These are phyloP conservation scores for Buxus sempervirens DNA, from an alignment of 164 flowering plant species.

Conservation along the genomic window DNA sequence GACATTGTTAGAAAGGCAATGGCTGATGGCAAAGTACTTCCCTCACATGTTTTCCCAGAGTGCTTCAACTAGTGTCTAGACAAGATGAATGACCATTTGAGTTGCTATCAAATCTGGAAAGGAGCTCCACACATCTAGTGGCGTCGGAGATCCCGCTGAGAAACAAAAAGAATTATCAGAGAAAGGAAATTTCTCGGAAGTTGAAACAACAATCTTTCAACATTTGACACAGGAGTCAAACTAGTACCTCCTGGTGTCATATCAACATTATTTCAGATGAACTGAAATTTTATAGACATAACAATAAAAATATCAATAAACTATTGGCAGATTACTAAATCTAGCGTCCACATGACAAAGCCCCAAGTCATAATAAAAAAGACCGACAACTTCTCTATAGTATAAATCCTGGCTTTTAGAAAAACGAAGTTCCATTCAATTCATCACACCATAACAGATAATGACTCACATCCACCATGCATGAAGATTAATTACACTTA, in stretches of 20 bases:
- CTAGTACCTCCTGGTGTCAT: neutral
- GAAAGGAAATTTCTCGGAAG: neutral
- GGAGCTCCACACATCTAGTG: slow-evolving; percentile 7
- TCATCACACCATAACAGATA: too few relatives aligned
- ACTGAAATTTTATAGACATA: neutral
- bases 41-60: neutral
- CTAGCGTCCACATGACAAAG: too few relatives aligned
- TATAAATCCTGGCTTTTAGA: too few relatives aligned
- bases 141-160: slow-evolving; percentile 27
- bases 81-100: neutral
- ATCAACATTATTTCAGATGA: neutral
- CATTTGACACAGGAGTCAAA: neutral
- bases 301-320: too few relatives aligned
- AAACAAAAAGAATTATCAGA: slow-evolving; percentile 1
- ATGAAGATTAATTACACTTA: too few relatives aligned
- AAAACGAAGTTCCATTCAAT: too few relatives aligned
- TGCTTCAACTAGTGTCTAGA: neutral
- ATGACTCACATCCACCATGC: too few relatives aligned
- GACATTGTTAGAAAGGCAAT: neutral
- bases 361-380: too few relatives aligned
- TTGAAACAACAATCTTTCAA: neutral
- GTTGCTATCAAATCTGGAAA: neutral
- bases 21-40: neutral
- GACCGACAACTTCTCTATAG: too few relatives aligned
- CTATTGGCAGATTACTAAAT: too few relatives aligned